A percentile compares a stretch with the other conserved stretches of the same genome.
Evolutionary conservation across 2,329 filamentous ascomycete genomes (phyloP).

Genomic region (Hymenoscyphus fructigenus): DNA sequence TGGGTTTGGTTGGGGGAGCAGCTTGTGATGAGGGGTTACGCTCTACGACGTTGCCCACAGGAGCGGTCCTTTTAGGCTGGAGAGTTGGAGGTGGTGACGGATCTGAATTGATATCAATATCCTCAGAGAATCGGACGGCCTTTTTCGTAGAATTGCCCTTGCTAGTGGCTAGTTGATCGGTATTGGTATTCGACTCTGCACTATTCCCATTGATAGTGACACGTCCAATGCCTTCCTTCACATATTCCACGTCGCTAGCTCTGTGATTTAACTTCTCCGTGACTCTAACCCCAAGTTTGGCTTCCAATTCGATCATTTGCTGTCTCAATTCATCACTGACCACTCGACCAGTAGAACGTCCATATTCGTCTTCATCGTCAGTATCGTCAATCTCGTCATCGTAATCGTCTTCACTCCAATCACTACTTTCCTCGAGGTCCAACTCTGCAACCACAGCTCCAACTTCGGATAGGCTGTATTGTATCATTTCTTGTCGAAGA

Average conservation of each 20-base stretch:
- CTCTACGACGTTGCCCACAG: conserved; percentile 50
- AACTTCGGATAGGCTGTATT: conserved; percentile 85
- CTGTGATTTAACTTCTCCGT: conserved; percentile 57
- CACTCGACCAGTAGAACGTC: conserved; percentile 65
- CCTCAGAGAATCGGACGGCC: conserved; percentile 76
- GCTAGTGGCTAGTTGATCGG: conserved; percentile 15
- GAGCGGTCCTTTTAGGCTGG: conserved; percentile 29
- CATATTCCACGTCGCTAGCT: conserved; percentile 33
- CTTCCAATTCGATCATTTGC: conserved; percentile 83
- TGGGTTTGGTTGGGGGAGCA: conserved; percentile 26
- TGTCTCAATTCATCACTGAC: conserved; percentile 70
- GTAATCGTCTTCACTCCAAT: conserved; percentile 54
- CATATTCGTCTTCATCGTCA: conserved; percentile 68
- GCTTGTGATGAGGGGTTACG: conserved; percentile 28
- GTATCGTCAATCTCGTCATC: conserved; percentile 53
- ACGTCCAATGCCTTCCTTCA: conserved; percentile 56
- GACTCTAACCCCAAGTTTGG: conserved; percentile 62
- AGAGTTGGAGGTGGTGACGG: conserved; percentile 26
- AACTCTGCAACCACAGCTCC: conserved; percentile 91
- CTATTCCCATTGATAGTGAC: conserved; percentile 47
- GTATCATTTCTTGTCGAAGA: conserved; percentile 82
- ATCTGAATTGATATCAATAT: conserved; percentile 64
- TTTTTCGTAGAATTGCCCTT: conserved; percentile 47
- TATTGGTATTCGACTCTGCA: background rate
- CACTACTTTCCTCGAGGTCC: conserved; percentile 69